phyloP scores from a whole-genome alignment of 768 basidiomycete genomes.

The Punctularia strigosozonata region DNA sequence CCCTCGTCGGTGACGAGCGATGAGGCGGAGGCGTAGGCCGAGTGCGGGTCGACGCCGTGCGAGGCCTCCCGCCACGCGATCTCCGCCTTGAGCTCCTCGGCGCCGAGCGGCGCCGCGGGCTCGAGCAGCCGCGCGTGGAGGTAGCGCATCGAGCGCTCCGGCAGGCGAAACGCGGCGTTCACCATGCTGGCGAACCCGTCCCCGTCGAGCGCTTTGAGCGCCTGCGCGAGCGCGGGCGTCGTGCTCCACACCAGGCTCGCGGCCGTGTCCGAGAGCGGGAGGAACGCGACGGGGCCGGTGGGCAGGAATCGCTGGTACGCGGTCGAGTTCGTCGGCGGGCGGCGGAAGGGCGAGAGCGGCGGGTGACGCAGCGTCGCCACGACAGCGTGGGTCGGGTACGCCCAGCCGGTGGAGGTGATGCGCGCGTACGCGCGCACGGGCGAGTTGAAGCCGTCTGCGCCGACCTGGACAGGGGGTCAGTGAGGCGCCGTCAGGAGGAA shows the following conservation, averaged over 20 bases:
- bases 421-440: slow-evolving; percentile 81
- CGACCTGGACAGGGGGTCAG: slow-evolving; percentile 42
- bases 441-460: slow-evolving; percentile 92
- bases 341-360: slow-evolving; percentile 48
- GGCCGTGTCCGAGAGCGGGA: slow-evolving; percentile 67
- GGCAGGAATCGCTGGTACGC: slow-evolving; percentile 94
- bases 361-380: slow-evolving; percentile 80
- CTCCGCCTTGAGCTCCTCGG: slow-evolving; percentile 42
- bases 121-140: slow-evolving; percentile 53
- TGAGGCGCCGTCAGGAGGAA: background rate
- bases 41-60: slow-evolving; percentile 51
- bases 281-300: slow-evolving; percentile 90
- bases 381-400: slow-evolving; percentile 80
- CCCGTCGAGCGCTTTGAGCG: slow-evolving; percentile 54
- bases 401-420: slow-evolving; percentile 85
- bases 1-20: slow-evolving; percentile 23
- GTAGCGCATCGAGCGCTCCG: slow-evolving; percentile 59
- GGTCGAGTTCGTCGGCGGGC: slow-evolving; percentile 59
- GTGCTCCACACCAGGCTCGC: slow-evolving; percentile 97
- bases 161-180: slow-evolving; percentile 85
- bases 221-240: slow-evolving; percentile 59
- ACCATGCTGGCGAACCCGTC: slow-evolving; percentile 61
- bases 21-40: slow-evolving; percentile 45
- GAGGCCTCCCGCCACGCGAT: slow-evolving; percentile 64
- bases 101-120: slow-evolving; percentile 33